Percentiles rank a stretch among this genome's conserved stretches.
Conservation (phyloP, 306 rosid species). For the Cicer chorassanicum region DNA sequence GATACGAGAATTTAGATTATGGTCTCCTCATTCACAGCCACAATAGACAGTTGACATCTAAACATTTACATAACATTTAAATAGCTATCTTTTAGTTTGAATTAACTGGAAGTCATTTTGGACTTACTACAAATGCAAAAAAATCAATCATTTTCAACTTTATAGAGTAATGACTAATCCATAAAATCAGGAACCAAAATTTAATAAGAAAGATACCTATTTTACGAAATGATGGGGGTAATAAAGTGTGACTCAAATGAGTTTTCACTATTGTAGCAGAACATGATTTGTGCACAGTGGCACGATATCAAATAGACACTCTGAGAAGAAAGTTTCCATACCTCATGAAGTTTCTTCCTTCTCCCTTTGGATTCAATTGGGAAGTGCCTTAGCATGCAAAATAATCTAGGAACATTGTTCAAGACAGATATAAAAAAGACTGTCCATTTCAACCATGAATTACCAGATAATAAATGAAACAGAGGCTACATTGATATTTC, state of each 20-base stretch:
- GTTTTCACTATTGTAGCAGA: background rate
- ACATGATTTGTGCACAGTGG: slow-evolving; percentile 17
- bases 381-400: slow-evolving; percentile 96
- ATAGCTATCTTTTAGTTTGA: background rate
- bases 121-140: slow-evolving; percentile 19
- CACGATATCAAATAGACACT: slow-evolving; percentile 38
- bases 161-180: background rate
- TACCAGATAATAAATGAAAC: slow-evolving; percentile 32
- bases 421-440: background rate
- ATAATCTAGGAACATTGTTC: slow-evolving; percentile 61
- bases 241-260: background rate
- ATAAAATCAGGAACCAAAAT: slow-evolving; percentile 1
- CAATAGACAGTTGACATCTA: slow-evolving; percentile 3
- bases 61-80: slow-evolving; percentile 1
- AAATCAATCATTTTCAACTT: background rate
- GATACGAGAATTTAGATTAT: background rate
- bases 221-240: background rate
- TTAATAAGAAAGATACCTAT: background rate
- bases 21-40: background rate
- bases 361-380: slow-evolving; percentile 99
- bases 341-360: slow-evolving; percentile 98
- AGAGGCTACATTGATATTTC: slow-evolving; percentile 34
- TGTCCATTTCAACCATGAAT: slow-evolving; percentile 28
- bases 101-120: background rate
- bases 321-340: slow-evolving; percentile 48